phyloP scores from a whole-genome alignment of 345 rosid species.

The Eucalyptus marginata region DNA sequence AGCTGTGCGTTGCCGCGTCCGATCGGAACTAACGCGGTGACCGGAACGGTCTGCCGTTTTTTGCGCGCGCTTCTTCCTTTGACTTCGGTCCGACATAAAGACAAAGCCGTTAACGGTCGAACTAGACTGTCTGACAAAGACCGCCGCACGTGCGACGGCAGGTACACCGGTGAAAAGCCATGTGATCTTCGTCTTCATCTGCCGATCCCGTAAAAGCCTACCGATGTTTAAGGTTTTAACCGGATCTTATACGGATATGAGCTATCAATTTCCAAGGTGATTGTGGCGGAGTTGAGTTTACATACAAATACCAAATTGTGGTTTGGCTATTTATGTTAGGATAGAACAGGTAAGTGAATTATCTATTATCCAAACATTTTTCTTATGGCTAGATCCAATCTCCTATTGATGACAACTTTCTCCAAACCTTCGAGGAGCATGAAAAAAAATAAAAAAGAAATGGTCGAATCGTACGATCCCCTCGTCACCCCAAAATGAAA shows the following conservation, averaged over 20 bases:
- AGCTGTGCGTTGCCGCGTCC: background rate
- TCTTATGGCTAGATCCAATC: rapidly evolving
- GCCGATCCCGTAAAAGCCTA: background rate
- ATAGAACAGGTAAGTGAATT: rapidly evolving
- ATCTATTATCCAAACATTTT: too few species aligned
- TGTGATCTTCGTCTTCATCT: background rate
- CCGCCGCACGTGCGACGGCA: background rate
- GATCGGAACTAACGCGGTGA: background rate
- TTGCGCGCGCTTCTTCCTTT: background rate
- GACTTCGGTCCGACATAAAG: background rate
- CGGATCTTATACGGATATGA: background rate
- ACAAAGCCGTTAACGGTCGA: background rate
- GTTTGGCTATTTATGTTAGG: background rate
- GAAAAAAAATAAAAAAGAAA: too few species aligned
- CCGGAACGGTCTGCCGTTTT: background rate
- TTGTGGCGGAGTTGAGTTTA: rapidly evolving
- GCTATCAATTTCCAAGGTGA: background rate
- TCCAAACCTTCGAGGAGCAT: rapidly evolving
- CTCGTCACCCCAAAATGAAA: rapidly evolving
- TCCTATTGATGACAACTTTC: rapidly evolving
- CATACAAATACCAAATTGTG: rapidly evolving
- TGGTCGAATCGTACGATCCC: rapidly evolving
- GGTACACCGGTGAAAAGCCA: background rate
- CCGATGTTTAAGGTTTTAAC: background rate
- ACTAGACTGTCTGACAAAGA: background rate